phyloP scores from a whole-genome alignment of 2,329 filamentous ascomycete species.

The Calonectria leucothoes region DNA sequence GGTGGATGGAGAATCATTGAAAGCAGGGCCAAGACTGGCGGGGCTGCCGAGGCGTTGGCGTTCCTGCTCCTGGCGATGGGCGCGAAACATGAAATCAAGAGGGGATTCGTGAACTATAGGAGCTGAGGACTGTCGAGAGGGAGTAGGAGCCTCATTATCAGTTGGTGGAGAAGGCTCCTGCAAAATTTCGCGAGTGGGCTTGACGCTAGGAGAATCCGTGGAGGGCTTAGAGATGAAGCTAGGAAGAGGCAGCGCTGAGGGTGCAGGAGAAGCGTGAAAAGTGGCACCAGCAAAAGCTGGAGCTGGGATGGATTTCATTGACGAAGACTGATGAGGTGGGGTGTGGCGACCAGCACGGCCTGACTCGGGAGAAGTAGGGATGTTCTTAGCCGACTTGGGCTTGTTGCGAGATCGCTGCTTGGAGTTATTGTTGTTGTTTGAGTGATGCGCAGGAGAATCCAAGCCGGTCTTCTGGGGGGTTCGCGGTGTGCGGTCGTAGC shows the following conservation, averaged over 20 bases:
- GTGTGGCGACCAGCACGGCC: slow-evolving; percentile 56
- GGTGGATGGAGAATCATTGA: slow-evolving; percentile 63
- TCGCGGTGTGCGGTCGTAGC: slow-evolving; percentile 51
- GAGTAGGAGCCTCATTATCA: slow-evolving; percentile 62
- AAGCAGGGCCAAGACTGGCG: slow-evolving; percentile 54
- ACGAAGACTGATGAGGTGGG: slow-evolving; percentile 52
- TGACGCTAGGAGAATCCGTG: slow-evolving; percentile 67
- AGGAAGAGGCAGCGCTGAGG: slow-evolving; percentile 89
- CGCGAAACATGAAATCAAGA: slow-evolving; percentile 90
- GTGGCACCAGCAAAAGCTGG: slow-evolving; percentile 90
- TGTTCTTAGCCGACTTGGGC: slow-evolving; percentile 45
- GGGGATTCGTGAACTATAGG: slow-evolving; percentile 72
- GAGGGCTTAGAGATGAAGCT: slow-evolving; percentile 84
- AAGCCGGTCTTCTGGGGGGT: slow-evolving; percentile 60
- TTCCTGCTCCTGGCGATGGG: slow-evolving; percentile 82
- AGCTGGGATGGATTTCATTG: slow-evolving; percentile 57
- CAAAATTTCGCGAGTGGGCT: slow-evolving; percentile 49
- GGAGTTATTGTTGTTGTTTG: slow-evolving; percentile 40
- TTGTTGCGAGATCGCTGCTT: slow-evolving; percentile 48
- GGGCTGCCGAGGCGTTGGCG: slow-evolving; percentile 66
- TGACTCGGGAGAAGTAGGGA: slow-evolving; percentile 54
- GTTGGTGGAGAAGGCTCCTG: slow-evolving; percentile 64
- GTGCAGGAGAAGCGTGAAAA: slow-evolving; percentile 94
- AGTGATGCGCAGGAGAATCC: slow-evolving; percentile 48
- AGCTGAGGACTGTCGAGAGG: slow-evolving; percentile 51